phyloP scores from a whole-genome alignment of 768 basidiomycete species.

The Trametes elegans region DNA sequence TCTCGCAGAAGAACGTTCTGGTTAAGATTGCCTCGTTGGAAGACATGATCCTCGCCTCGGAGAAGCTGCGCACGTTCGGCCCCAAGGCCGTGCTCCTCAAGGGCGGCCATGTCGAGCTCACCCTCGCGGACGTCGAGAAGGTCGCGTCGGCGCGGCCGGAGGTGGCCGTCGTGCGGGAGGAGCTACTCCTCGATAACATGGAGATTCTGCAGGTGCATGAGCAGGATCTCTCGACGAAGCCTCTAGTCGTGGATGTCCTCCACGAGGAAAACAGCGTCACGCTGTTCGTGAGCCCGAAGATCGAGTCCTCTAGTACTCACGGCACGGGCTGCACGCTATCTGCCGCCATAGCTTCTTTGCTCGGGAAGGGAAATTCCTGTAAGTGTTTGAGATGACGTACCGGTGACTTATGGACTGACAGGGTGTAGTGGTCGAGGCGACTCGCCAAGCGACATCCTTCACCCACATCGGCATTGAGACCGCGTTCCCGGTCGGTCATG shows the following conservation, averaged over 20 bases:
- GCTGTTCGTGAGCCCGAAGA: conserved; percentile 57
- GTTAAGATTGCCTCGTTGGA: conserved; percentile 42
- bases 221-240: conserved; percentile 16
- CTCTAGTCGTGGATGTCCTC: conserved; percentile 66
- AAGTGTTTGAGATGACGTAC: conserved; percentile 26
- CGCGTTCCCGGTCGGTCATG: conserved; percentile 65
- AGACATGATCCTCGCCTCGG: conserved; percentile 61
- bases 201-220: conserved; percentile 50
- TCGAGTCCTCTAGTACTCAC: conserved; percentile 75
- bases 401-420: background rate
- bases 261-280: conserved; percentile 39
- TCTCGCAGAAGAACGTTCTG: conserved; percentile 36
- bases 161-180: conserved; percentile 43
- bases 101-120: conserved; percentile 71
- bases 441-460: conserved; percentile 59
- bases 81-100: conserved; percentile 70
- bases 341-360: conserved; percentile 69
- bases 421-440: conserved; percentile 53
- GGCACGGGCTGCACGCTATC: conserved; percentile 94
- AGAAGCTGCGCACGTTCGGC: conserved; percentile 46
- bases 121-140: conserved; percentile 42
- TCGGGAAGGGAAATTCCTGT: conserved; percentile 51
- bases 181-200: conserved; percentile 53
- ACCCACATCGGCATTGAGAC: conserved; percentile 73
- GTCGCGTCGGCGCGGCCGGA: conserved; percentile 31